Evolutionary conservation across 441 rosid genomes (phyloP), one percentile per base, ranked within the genome.

Genomic region (Euphorbia celastroides): DNA sequence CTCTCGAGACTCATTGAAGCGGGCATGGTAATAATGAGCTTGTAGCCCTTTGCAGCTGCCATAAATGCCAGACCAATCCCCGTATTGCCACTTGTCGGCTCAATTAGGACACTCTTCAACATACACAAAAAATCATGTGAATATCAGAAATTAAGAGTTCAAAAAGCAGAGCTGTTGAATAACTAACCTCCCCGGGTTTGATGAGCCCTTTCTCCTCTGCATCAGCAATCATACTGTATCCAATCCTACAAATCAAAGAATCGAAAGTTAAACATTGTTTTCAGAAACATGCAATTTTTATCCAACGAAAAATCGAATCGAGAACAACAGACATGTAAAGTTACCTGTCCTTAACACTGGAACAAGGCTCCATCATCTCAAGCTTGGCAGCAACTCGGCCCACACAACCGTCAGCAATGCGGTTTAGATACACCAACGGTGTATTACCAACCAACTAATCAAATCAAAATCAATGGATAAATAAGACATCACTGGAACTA

Each of bases 331-430:
- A 67, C 22, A 66, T n/a, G 54, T 20, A 62, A 41, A 16, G 22
- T 12, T 74, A 82, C 89, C 89, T 82, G 65, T 86, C 92, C 66
- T 86, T 86, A 81, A 86, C 87, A 56, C 92, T 86, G 11, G 87
- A 86, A 76, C 89, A 86, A 7, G 89, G 92, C 34, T 84, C 87
- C 89, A 86, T 81, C 75, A 66, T 67, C 76, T 86, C 89, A 42
- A 84, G 73, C 82, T 86, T 84, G 62, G 84, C 92, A 57, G 87
- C 89, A 64, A 84, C 73, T n/a, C 74, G 78, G 58, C 80, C 92
- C 59, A 84, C 92, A 16, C 89, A 82, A 19, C 92, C 87, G 66
- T 84, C 89, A 31, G 76, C 87, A 11, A 84, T 67, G 23, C 64
- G 73, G 72, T 86, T 86, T 69, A 86, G 89, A 77, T 79, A 86